These are phyloP conservation scores for Juglanconis oblonga DNA, from an alignment of 2,329 filamentous ascomycete genomes.

Conservation along the genomic window DNA sequence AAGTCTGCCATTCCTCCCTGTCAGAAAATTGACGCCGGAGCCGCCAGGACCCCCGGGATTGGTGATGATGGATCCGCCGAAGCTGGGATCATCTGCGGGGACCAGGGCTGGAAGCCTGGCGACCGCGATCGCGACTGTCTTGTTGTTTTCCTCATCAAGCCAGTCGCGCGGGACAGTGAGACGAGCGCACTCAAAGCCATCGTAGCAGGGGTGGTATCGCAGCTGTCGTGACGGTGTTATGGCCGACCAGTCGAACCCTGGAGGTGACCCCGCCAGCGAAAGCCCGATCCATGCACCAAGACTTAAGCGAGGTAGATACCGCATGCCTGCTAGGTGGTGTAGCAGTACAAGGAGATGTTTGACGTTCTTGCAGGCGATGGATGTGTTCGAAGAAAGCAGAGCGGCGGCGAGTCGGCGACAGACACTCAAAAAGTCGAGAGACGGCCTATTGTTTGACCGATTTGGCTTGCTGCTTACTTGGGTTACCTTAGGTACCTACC, in stretches of 20 bases:
- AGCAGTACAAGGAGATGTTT: too few species aligned
- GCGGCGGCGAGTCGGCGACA: too few species aligned
- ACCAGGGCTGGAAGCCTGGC: constrained; percentile 39
- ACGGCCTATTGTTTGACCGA: not conserved
- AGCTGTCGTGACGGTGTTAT: constrained; percentile 34
- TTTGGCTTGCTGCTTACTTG: not conserved
- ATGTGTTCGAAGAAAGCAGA: too few species aligned
- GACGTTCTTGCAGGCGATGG: too few species aligned
- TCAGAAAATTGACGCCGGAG: constrained; percentile 33
- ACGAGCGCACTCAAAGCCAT: constrained; percentile 36
- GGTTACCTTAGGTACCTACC: too few species aligned
- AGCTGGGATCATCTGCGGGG: constrained; percentile 33
- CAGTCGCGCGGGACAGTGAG: constrained; percentile 44
- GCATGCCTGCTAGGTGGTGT: not conserved
- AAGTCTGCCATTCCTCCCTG: constrained; percentile 22
- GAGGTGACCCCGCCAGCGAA: not conserved
- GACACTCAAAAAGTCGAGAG: not conserved
- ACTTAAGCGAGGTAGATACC: not conserved
- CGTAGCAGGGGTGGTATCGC: constrained; percentile 39
- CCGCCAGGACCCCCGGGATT: constrained; percentile 46
- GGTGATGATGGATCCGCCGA: constrained; percentile 39
- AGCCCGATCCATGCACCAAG: not conserved
- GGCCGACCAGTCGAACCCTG: constrained; percentile 29
- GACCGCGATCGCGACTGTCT: constrained; percentile 38
- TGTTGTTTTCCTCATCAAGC: constrained; percentile 27